Base-by-base conservation (phyloP, 306 rosid genomes). In the Arachis hypogaea region DNA sequence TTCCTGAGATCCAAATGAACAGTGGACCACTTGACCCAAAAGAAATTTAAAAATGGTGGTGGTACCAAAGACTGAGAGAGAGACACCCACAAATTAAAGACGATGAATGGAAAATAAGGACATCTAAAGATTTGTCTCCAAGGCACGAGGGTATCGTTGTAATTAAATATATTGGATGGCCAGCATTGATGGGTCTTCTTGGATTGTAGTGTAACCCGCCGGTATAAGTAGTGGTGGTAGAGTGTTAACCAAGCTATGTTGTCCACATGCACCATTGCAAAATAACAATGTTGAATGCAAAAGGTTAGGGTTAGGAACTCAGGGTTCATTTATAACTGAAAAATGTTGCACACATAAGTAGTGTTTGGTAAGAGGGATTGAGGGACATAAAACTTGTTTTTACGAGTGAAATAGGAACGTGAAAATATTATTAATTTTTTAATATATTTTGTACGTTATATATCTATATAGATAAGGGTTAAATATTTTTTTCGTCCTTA, bases 221-320 rank as follows among this genome's bases (percentile, higher is more conserved):
- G 18, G 18, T 18, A 18, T 18, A 71, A 10, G 59, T 73, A 49
- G 11, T 51, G 71, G 12, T 29, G 12, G 30, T 66, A 69, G 65
- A 63, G 77, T 62, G 54, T 66, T 36, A 63, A 10, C 2, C 59
- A 47, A 61, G 11, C 57, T 46, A 57, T 69, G 73, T 11, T 69
- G 80, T 40, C 80, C 80, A 74, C 77, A 68, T 79, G 83, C 73
- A 56, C 77, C 67, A 56, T 29, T 63, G 52, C 61, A 54, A 33
- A 38, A 68, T 14, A 50, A 67, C 55, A 52, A 2, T 14, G 54
- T 42, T 51, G 5, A 44, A 60, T 33, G 38, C 4, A 33, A 33
- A 33, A 33, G 38, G 38, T 2, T 33, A 2, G 38, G 4, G 4
- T 33, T 33, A 33, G 38, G 38, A 4, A 33, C 38, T 33, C 4